phyloP scores from a whole-genome alignment of 495 filamentous ascomycete genomes.

The Thermothielavioides terrestris region DNA sequence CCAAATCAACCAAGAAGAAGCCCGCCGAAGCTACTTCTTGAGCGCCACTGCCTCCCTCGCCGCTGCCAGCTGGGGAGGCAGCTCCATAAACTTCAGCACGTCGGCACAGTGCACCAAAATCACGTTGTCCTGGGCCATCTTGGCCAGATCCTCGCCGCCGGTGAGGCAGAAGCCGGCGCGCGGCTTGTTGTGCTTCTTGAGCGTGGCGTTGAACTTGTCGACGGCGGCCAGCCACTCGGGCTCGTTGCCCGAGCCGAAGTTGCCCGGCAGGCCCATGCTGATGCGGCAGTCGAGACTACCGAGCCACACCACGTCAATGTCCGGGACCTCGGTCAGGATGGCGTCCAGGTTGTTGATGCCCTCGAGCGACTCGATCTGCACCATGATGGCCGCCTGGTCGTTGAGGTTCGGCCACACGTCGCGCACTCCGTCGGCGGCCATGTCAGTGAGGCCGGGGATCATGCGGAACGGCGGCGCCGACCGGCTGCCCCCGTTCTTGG shows the following conservation, averaged over 20 bases:
- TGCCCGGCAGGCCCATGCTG: conserved; percentile 31
- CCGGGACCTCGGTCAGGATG: conserved; percentile 38
- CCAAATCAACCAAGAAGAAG: not conserved
- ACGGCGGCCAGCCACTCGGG: conserved; percentile 33
- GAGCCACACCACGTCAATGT: conserved; percentile 40
- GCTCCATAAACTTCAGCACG: conserved; percentile 16
- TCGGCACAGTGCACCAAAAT: conserved; percentile 22
- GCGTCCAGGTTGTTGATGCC: conserved; percentile 46
- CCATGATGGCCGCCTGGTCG: conserved; percentile 37
- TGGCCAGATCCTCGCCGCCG: conserved; percentile 13
- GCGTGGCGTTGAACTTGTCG: conserved; percentile 22
- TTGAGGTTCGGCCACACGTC: conserved; percentile 33
- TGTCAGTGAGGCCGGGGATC: conserved; percentile 29
- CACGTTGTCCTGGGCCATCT: conserved; percentile 15
- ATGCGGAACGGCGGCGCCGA: conserved; percentile 37
- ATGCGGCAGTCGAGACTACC: conserved; percentile 35
- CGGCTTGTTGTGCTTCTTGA: conserved; percentile 39
- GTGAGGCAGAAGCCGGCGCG: conserved; percentile 18
- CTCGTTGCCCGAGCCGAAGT: conserved; percentile 22
- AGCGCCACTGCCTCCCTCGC: conserved; percentile 11
- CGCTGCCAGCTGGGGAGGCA: conserved; percentile 10
- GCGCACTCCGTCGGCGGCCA: conserved; percentile 14
- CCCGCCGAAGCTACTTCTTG: not conserved
- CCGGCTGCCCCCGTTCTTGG: conserved; percentile 24
- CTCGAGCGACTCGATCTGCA: conserved; percentile 46